Conservation (phyloP, 2,329 filamentous ascomycete genomes). For the Tolypocladium tundrense region DNA sequence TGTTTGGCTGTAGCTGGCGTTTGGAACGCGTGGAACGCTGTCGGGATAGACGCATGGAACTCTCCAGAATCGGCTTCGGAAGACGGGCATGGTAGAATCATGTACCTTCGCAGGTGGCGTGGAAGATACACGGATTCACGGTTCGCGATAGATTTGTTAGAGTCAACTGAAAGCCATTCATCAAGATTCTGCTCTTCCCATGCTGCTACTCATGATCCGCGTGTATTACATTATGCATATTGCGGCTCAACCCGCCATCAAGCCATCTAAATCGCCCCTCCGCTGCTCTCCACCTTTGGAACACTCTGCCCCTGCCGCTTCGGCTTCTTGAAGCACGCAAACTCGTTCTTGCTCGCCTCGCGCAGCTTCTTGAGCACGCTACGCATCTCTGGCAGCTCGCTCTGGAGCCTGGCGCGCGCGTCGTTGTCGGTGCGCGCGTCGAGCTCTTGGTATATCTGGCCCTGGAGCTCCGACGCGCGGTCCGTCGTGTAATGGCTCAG, state of each 20-base stretch:
- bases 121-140: neutral
- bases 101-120: neutral
- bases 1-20: neutral
- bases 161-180: neutral
- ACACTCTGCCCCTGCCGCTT: slow-evolving; percentile 31
- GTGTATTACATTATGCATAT: neutral
- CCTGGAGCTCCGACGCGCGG: slow-evolving; percentile 68
- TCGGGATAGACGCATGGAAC: neutral
- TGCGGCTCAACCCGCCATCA: neutral
- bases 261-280: neutral
- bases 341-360: slow-evolving; percentile 75
- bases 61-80: neutral
- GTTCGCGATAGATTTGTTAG: neutral
- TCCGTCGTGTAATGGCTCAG: slow-evolving; percentile 83
- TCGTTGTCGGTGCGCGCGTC: slow-evolving; percentile 84
- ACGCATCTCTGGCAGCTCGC: slow-evolving; percentile 83
- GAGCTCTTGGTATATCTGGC: slow-evolving; percentile 83
- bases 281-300: slow-evolving; percentile 21
- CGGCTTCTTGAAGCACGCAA: slow-evolving; percentile 70
- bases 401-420: slow-evolving; percentile 68
- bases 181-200: neutral
- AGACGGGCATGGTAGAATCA: neutral
- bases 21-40: neutral
- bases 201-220: neutral
- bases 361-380: slow-evolving; percentile 73